Percentiles rank a stretch among this genome's conserved stretches.
Conservation (phyloP, 2,329 filamentous ascomycete species). For the Cryoendolithus antarcticus region DNA sequence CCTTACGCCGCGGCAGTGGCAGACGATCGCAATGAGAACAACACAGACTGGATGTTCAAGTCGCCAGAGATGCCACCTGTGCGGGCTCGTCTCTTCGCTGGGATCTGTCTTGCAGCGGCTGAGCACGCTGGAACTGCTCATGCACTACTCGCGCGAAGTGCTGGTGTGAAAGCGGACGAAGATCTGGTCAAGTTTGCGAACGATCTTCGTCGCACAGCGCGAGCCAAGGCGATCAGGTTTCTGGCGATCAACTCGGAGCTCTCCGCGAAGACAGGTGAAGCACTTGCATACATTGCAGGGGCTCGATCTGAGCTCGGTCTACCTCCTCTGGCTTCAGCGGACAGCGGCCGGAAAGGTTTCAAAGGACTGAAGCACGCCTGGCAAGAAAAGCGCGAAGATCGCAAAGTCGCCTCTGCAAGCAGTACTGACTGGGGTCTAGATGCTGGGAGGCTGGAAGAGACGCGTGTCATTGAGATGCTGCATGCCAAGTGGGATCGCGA, state of each 20-base stretch:
- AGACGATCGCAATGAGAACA: slow-evolving; percentile 67
- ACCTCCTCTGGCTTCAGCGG: slow-evolving; percentile 28
- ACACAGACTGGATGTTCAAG: slow-evolving; percentile 95
- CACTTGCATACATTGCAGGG: slow-evolving; percentile 73
- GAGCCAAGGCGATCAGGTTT: slow-evolving; percentile 80
- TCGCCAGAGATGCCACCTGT: slow-evolving; percentile 80
- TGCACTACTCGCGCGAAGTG: slow-evolving; percentile 34
- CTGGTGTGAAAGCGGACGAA: slow-evolving; percentile 45
- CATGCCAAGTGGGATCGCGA: slow-evolving; percentile 81
- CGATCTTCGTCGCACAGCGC: slow-evolving; percentile 60
- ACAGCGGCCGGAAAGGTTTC: slow-evolving; percentile 43
- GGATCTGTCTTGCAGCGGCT: slow-evolving; percentile 74
- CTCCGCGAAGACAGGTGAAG: slow-evolving; percentile 67
- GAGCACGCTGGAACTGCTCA: slow-evolving; percentile 71
- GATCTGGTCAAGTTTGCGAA: slow-evolving; percentile 61
- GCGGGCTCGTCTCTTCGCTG: slow-evolving; percentile 73
- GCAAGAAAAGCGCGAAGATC: slow-evolving; percentile 67
- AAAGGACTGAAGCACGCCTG: slow-evolving; percentile 60
- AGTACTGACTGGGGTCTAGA: slow-evolving; percentile 59
- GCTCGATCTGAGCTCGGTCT: slow-evolving; percentile 65
- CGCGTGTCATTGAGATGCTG: slow-evolving; percentile 72
- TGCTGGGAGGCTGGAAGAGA: slow-evolving; percentile 74
- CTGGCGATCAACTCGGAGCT: slow-evolving; percentile 82
- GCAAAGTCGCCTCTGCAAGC: slow-evolving; percentile 58
- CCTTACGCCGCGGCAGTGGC: slow-evolving; percentile 76